phyloP scores from a whole-genome alignment of 2,329 filamentous ascomycete genomes.

The Epichloe gansuensis region DNA sequence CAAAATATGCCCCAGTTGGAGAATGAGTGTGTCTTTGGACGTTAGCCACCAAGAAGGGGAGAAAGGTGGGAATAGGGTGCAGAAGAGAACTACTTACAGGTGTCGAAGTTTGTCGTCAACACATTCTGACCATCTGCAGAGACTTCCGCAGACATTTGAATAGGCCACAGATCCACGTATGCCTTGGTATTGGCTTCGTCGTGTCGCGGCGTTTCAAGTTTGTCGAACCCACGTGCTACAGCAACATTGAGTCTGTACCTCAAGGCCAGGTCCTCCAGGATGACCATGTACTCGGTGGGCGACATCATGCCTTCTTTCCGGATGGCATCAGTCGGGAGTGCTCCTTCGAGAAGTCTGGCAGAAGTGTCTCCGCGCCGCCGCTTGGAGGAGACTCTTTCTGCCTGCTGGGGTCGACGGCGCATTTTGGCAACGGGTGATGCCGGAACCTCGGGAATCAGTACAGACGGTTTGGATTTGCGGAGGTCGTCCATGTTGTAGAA shows the following conservation, averaged over 20 bases:
- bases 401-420: conserved; percentile 16
- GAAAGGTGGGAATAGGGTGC: not conserved
- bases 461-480: conserved; percentile 41
- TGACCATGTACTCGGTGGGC: conserved; percentile 63
- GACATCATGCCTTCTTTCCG: conserved; percentile 55
- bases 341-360: conserved; percentile 40
- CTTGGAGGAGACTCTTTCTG: conserved; percentile 15
- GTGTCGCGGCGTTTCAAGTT: conserved; percentile 56
- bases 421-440: conserved; percentile 23
- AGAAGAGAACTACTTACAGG: conserved; percentile 41
- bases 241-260: conserved; percentile 73
- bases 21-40: conserved; percentile 54
- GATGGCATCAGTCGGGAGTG: conserved; percentile 57
- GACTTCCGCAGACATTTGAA: conserved; percentile 83
- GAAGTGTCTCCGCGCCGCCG: conserved; percentile 41
- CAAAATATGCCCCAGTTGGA: conserved; percentile 75
- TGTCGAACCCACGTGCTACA: conserved; percentile 67
- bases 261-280: conserved; percentile 69
- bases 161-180: conserved; percentile 82
- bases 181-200: conserved; percentile 51
- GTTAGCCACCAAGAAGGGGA: too few species aligned
- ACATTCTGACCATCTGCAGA: conserved; percentile 53
- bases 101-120: conserved; percentile 82
- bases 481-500: conserved; percentile 73
- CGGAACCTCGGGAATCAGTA: conserved; percentile 41